Evolutionary conservation across 2,329 filamentous ascomycete species (phyloP), one percentile per base, ranked within the genome.

Genomic region (Cladosporium sp.): DNA sequence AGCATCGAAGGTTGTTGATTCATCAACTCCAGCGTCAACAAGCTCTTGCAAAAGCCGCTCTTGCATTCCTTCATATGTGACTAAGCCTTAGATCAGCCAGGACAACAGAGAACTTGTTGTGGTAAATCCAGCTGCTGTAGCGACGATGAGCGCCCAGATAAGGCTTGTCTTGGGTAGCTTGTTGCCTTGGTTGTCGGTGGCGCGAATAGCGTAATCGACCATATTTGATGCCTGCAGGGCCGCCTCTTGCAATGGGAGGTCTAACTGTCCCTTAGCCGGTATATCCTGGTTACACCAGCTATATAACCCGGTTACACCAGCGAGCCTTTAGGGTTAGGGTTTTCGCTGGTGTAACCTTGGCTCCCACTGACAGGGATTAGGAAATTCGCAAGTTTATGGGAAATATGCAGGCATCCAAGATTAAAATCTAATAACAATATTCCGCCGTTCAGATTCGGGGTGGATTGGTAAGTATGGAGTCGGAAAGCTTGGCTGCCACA

Each of bases 61-160:
- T 60, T 84, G 80, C 63, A 76, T 76, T 0, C 78, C 79, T 0
- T 72, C 69, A 56, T 84, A 83, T 3, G 63, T 68, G 7, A 77
- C 73, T 1, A 82, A 63, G 7, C 73, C 70, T 59, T 81, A 83
- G 34, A 82, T 60, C 1, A 79, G 67, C 80, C 79, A 84, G 0
- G 78, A 80, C 2, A 83, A 69, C 3, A 83, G 71, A 0, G 78
- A 78, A 4, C 74, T 77, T 0, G 78, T 84, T 0, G 80, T 84
- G 1, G 77, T 81, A 67, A 84, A 84, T 18, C 81, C 81, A 2
- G 80, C 80, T 3, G 70, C 80, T 0, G 74, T 79, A 3, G 73
- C 73, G 3, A 82, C 77, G 2, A 82, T 66, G 0, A 82, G 66
- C 1, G 67, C 64, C 24, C 66, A 54, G 27, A 76, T 63, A 8